These are phyloP conservation scores for Rhodosporidiobolus sp. DNA, from an alignment of 768 basidiomycete species.

Conservation along the genomic window DNA sequence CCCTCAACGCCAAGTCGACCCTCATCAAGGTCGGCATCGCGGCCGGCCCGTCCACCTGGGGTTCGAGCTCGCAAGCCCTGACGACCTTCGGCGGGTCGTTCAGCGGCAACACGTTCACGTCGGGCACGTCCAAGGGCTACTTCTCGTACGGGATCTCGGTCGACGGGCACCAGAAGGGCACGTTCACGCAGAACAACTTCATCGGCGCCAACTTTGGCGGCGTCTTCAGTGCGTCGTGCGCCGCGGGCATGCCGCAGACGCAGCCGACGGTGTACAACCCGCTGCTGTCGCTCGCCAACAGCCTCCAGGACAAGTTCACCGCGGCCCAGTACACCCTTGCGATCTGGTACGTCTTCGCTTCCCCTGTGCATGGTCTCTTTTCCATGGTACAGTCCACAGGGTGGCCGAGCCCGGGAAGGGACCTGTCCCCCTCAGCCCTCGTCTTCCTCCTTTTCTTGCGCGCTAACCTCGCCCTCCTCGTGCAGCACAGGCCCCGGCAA, in stretches of 20 bases:
- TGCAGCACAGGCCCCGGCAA: constrained; percentile 1
- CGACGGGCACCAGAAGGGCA: constrained; percentile 31
- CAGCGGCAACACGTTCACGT: constrained; percentile 37
- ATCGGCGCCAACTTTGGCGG: constrained; percentile 38
- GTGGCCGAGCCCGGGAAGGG: too few species aligned
- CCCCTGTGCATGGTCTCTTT: too few species aligned
- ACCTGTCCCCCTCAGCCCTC: too few species aligned
- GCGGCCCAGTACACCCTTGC: constrained; percentile 6
- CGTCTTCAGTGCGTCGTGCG: constrained; percentile 8
- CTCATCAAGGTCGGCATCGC: constrained; percentile 44
- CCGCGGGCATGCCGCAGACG: constrained; percentile 7
- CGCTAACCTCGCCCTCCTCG: background rate
- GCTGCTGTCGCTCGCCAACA: background rate
- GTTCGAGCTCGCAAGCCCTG: background rate
- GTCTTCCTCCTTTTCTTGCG: background rate
- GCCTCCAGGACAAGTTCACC: constrained; percentile 23
- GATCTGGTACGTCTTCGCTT: constrained; percentile 14
- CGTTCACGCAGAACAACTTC: constrained; percentile 37
- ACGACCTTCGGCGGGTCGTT: constrained; percentile 31
- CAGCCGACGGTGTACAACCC: constrained; percentile 25
- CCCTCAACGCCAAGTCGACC: constrained; percentile 28
- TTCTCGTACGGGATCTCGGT: constrained; percentile 41
- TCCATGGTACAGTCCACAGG: too few species aligned
- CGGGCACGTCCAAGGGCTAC: constrained; percentile 32
- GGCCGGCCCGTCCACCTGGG: constrained; percentile 41